Base-by-base conservation (phyloP, 768 basidiomycete genomes). In the Kwoniella heveanensis region DNA sequence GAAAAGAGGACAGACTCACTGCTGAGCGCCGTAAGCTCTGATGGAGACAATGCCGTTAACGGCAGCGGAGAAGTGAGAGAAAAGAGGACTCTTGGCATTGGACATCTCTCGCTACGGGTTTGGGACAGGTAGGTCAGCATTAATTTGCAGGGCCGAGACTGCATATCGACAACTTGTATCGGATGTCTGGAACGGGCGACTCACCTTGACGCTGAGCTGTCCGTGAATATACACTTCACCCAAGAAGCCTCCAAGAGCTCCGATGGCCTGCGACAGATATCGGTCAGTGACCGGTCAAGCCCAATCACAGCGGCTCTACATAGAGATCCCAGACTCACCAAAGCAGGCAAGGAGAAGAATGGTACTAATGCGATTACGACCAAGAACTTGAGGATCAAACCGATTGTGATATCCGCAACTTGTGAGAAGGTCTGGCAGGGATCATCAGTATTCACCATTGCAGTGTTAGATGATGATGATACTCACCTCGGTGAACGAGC, bases 21-120 rank as follows among this genome's bases (percentile, higher is more conserved):
- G 76, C 77, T 88, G 83, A 6, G 85, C 86, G 3, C 85, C 85
- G 72, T 87, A 90, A 0, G 88, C 88, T 24, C 88, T 83, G 60
- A 90, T 86, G 8, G 87, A 78, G 1, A 80, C 82, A 60, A 72
- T 67, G 7, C 88, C 88, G 62, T 83, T 78, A 37, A 90, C 84
- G 0, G 88, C 83, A 68, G 88, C 82, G 54, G 85, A 82, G 77
- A 86, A 80, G 76, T 84, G 83, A 19, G 82, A 83, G 54, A 84
- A 80, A 2, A 85, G 81, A 0, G 85, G 85, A 8, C 83, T 80
- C 51, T 83, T 82, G 3, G 82, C 81, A 57, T 84, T 84, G 48
- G 83, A 84, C 83, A 84, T 83, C 73, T 86, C 84, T 21, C 85
- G 81, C 78, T 68, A 30, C 9, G 30, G 10, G 9, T 36, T 25